Evolutionary conservation across 352 stramenopile genomes (phyloP).

Genomic region (Thalassiosira mediterranea): DNA sequence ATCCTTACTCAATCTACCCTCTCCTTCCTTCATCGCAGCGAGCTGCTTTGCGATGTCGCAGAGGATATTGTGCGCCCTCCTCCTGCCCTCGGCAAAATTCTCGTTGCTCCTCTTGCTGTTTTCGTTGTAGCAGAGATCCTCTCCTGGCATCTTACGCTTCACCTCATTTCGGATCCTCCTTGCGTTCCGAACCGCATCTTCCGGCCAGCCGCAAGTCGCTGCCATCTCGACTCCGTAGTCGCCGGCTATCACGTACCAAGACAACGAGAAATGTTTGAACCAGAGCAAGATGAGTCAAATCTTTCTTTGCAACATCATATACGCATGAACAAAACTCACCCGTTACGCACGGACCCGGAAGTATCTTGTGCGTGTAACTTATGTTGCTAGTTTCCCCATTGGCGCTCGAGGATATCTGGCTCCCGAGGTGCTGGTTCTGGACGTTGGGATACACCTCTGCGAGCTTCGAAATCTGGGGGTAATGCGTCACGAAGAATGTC

Average conservation of each 20-base stretch:
- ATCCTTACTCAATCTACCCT: constrained; percentile 54
- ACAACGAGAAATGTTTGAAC: too few relatives aligned
- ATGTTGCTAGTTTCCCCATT: constrained; percentile 58
- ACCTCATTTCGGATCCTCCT: constrained; percentile 47
- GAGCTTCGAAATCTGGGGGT: constrained; percentile 93
- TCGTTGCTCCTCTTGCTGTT: constrained; percentile 6
- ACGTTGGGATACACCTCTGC: constrained; percentile 79
- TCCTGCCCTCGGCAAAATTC: constrained; percentile 29
- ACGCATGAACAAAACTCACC: too few relatives aligned
- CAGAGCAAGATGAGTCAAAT: too few relatives aligned
- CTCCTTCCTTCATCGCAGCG: constrained; percentile 52
- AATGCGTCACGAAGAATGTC: constrained; percentile 99
- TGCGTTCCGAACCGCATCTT: constrained; percentile 59
- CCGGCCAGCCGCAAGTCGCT: constrained; percentile 75
- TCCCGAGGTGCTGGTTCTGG: constrained; percentile 68
- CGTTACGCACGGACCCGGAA: constrained; percentile 65
- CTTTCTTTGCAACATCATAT: too few relatives aligned
- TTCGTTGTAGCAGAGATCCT: constrained; percentile 42
- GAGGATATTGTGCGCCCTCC: constrained; percentile 53
- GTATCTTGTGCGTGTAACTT: constrained; percentile 78
- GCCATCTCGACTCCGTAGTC: constrained; percentile 84
- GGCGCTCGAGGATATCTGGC: constrained; percentile 46
- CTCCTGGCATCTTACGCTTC: constrained; percentile 47
- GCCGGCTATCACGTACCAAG: too few relatives aligned
- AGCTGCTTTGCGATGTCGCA: constrained; percentile 55